These are phyloP conservation scores for Rosellinia necatrix DNA, from an alignment of 2,329 filamentous ascomycete species.

Conservation along the genomic window DNA sequence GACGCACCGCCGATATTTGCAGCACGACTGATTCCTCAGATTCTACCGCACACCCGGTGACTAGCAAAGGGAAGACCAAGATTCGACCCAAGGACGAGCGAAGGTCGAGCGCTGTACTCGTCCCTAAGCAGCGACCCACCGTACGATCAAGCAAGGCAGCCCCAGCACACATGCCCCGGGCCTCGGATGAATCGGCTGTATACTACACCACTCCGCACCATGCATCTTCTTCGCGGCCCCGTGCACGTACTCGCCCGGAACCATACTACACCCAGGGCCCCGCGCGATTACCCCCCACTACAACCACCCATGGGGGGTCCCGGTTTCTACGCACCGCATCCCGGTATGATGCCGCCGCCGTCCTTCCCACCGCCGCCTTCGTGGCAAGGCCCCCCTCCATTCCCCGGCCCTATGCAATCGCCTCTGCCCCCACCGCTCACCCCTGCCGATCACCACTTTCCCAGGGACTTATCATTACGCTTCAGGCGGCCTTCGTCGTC, in stretches of 20 bases:
- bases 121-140: slow-evolving; percentile 39
- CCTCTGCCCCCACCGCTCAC: slow-evolving; percentile 23
- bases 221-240: slow-evolving; percentile 45
- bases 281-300: slow-evolving; percentile 22
- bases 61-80: slow-evolving; percentile 31
- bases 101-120: slow-evolving; percentile 32
- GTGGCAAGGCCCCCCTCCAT: slow-evolving; percentile 29
- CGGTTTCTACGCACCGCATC: slow-evolving; percentile 42
- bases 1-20: slow-evolving; percentile 45
- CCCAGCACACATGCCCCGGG: slow-evolving; percentile 40
- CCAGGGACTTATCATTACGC: slow-evolving; percentile 33
- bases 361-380: slow-evolving; percentile 33
- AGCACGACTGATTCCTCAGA: slow-evolving; percentile 41
- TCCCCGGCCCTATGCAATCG: slow-evolving; percentile 26
- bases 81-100: slow-evolving; percentile 41
- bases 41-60: slow-evolving; percentile 44
- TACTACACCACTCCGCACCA: slow-evolving; percentile 47
- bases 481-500: slow-evolving; percentile 46
- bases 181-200: slow-evolving; percentile 43
- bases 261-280: slow-evolving; percentile 44
- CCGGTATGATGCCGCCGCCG: slow-evolving; percentile 36
- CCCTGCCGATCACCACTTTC: slow-evolving; percentile 26
- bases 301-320: slow-evolving; percentile 46
- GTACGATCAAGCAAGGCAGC: slow-evolving; percentile 46
- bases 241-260: slow-evolving; percentile 46